These are phyloP conservation scores for Yamadazyma aaseri DNA, from an alignment of 1,139 yeast species.

Conservation along the genomic window DNA sequence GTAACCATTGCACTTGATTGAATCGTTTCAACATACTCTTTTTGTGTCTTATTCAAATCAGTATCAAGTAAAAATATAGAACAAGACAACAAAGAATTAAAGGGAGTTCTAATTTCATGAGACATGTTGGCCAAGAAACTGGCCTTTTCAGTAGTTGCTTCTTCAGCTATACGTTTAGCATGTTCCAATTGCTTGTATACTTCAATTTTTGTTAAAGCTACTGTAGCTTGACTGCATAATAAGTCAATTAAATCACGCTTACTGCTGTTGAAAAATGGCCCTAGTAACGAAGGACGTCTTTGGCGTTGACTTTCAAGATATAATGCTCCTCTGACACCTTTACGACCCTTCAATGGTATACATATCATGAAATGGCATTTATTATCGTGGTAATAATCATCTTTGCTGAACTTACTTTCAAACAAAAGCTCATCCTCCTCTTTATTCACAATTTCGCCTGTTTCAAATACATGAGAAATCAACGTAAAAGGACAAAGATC, in stretches of 20 bases:
- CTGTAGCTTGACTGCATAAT: slow-evolving; percentile 55
- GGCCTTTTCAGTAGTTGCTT: slow-evolving; percentile 59
- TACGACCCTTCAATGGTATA: slow-evolving; percentile 47
- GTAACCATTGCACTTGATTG: slow-evolving; percentile 54
- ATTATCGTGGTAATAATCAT: slow-evolving; percentile 40
- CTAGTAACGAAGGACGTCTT: not conserved
- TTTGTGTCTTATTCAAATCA: slow-evolving; percentile 43
- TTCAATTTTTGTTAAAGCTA: slow-evolving; percentile 49
- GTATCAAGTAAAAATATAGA: slow-evolving; percentile 55
- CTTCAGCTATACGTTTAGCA: slow-evolving; percentile 58
- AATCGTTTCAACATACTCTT: slow-evolving; percentile 56
- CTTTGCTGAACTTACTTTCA: slow-evolving; percentile 34
- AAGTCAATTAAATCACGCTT: slow-evolving; percentile 44
- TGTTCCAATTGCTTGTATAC: slow-evolving; percentile 50
- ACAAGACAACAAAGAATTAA: slow-evolving; percentile 55
- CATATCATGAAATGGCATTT: slow-evolving; percentile 40
- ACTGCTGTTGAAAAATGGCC: slow-evolving; percentile 28
- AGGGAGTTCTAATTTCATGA: slow-evolving; percentile 59
- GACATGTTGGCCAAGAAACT: slow-evolving; percentile 61
- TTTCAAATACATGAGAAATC: slow-evolving; percentile 37
- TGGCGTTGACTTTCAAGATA: slow-evolving; percentile 39
- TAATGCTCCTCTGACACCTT: slow-evolving; percentile 46
- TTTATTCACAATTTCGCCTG: slow-evolving; percentile 38
- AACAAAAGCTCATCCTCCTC: slow-evolving; percentile 38
- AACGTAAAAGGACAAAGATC: slow-evolving; percentile 48